Evolutionary conservation across 192 early-diverging fungal genomes (phyloP).

Genomic region (Mortierella claussenii): DNA sequence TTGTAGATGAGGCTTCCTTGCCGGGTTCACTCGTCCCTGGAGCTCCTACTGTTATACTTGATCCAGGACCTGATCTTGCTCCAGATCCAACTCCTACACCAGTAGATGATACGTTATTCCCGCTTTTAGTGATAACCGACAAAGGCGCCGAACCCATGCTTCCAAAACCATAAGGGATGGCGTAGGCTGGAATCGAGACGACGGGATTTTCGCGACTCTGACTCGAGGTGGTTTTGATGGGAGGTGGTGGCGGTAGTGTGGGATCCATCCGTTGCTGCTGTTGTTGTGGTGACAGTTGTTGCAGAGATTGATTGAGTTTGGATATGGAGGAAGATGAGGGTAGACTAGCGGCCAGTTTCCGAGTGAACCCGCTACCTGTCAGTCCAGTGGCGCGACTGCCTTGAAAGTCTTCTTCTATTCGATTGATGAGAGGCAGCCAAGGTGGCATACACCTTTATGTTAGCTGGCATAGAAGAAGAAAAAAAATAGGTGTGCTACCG

Average conservation of each 20-base stretch:
- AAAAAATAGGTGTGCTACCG: too few species aligned
- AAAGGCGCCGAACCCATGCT: slow-evolving; percentile 17
- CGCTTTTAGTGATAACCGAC: slow-evolving; percentile 7
- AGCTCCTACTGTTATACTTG: not conserved
- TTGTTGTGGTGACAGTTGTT: too few species aligned
- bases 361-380: too few species aligned
- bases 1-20: slow-evolving; percentile 9
- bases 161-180: slow-evolving; percentile 14
- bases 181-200: not conserved
- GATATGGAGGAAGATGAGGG: slow-evolving; percentile 8
- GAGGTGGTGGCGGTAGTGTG: too few species aligned
- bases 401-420: too few species aligned
- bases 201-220: not conserved
- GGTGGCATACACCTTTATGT: too few species aligned
- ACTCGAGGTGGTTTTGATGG: slow-evolving; percentile 4
- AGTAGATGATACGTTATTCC: not conserved
- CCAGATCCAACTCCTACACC: not conserved
- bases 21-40: not conserved
- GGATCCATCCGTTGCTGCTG: too few species aligned
- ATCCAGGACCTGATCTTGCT: not conserved
- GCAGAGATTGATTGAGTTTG: too few species aligned
- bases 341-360: too few species aligned
- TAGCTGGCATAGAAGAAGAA: too few species aligned
- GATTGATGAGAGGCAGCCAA: too few species aligned
- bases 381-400: too few species aligned